Base-by-base conservation (phyloP, 2,329 filamentous ascomycete species). In the Venturia oleaginea region DNA sequence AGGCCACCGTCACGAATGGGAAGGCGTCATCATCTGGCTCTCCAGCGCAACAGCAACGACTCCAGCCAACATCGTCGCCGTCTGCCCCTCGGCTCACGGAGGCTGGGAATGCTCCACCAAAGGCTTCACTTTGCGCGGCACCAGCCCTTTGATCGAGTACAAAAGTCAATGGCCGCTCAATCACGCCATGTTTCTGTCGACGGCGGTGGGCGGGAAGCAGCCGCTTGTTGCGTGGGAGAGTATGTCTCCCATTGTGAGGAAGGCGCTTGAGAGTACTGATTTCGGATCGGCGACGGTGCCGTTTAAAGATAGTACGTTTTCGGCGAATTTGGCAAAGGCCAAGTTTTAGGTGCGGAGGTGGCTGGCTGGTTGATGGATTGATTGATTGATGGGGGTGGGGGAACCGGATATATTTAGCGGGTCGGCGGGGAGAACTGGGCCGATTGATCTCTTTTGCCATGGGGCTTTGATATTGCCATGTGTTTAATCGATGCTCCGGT, bases 1-100 rank as follows among this genome's bases (percentile, higher is more conserved):
- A 3, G 81, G 81, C 10, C 82, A 84, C 67, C 77, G 81, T 24
- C 79, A 84, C 70, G 82, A 84, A 68, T 84, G 81, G 82, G 81
- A 84, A 68, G 79, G 78, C n/a, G 73, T 79, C 0, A 78, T 84
- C 42, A 76, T 84, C 32, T 84, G 80, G 79, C 75, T 84, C 0
- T 73, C 75, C 13, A 71, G 74, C 0, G 72, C 72, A 11, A 71
- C 74, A 2, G 75, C 74, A 1, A 72, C 72, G 0, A 70, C 72
- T 0, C 75, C 79, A 0, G 22, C 7, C 11, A 51, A 51, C 11
- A 13, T 51, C 46, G 46, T 27, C 22, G 46, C 46, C n/a, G 46
- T 51, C 15, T 51, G 46, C 27, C 46, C 46, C 22, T 51, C 46
- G 7, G 46, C 22, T 15, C 46, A 51, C 15, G 46, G 46, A 22